phyloP scores from a whole-genome alignment of 129 eudicot genomes.

The Smallanthus sonchifolius region DNA sequence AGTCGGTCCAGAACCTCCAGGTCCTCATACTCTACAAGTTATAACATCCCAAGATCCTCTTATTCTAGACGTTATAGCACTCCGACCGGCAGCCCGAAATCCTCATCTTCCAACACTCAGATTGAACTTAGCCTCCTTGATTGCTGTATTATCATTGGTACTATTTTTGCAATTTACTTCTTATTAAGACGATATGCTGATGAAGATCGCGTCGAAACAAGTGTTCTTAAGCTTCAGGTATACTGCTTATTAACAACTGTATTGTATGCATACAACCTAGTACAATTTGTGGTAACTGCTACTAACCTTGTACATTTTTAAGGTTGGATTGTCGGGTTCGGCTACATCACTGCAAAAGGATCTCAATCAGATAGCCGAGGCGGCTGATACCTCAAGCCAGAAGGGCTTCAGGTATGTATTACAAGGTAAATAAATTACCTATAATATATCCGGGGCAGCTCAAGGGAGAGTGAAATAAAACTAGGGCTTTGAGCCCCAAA shows the following conservation, averaged over 20 bases:
- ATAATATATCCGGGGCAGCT: too few species aligned
- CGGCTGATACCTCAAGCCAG: slow-evolving; percentile 72
- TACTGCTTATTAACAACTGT: too few species aligned
- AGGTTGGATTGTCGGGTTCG: slow-evolving; percentile 82
- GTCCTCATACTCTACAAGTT: background rate
- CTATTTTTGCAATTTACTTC: background rate
- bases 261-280: background rate
- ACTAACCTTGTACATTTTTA: background rate
- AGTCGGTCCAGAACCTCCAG: background rate
- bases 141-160: background rate
- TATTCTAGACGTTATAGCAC: background rate
- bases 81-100: background rate
- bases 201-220: background rate
- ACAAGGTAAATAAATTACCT: slow-evolving; percentile 44
- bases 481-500: too few species aligned
- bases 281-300: background rate
- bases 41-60: background rate
- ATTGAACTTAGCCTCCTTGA: background rate
- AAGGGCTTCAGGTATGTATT: slow-evolving; percentile 65
- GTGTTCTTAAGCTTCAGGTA: slow-evolving; percentile 11
- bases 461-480: too few species aligned
- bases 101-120: background rate
- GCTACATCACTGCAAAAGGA: slow-evolving; percentile 69
- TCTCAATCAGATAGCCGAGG: slow-evolving; percentile 71
- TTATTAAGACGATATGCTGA: background rate